These are phyloP conservation scores for Vanrija humicola DNA, from an alignment of 1,284 basidiomycete genomes.

Conservation along the genomic window DNA sequence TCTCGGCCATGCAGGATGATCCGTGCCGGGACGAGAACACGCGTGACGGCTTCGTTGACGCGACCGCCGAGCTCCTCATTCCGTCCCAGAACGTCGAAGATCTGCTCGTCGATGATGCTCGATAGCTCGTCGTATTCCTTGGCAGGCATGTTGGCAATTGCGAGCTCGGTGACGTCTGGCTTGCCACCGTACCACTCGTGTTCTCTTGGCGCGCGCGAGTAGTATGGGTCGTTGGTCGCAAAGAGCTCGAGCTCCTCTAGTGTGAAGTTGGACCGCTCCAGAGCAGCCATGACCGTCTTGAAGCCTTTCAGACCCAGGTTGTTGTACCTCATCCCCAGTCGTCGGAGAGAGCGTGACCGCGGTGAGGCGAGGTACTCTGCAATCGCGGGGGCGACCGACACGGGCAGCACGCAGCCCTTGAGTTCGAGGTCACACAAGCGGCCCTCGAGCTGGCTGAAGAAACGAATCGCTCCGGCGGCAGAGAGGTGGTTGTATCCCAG, in stretches of 20 bases:
- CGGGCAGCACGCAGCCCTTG: conserved; percentile 27
- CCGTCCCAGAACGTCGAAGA: conserved; percentile 22
- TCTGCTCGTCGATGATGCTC: too few relatives aligned
- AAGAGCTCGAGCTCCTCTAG: neutral
- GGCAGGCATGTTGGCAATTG: too few relatives aligned
- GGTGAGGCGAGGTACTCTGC: too few relatives aligned
- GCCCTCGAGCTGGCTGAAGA: conserved; percentile 28
- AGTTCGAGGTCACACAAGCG: conserved; percentile 34
- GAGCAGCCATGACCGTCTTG: conserved; percentile 26
- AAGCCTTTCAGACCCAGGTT: conserved; percentile 30
- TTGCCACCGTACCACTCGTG: too few relatives aligned
- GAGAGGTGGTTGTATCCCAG: conserved; percentile 35
- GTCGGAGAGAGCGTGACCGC: conserved; percentile 18
- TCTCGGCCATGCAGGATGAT: conserved; percentile 36
- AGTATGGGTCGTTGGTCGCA: too few relatives aligned
- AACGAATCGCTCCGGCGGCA: conserved; percentile 11
- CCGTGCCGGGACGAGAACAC: conserved; percentile 24
- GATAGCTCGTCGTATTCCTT: too few relatives aligned
- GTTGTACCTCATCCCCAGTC: conserved; percentile 24
- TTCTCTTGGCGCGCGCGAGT: too few relatives aligned
- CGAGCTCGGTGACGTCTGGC: too few relatives aligned
- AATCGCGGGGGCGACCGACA: too few relatives aligned
- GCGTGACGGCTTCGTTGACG: conserved; percentile 25
- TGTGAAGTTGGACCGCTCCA: neutral
- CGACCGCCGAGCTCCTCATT: conserved; percentile 33